These are phyloP conservation scores for Exophiala alcalophila DNA, from an alignment of 2,329 filamentous ascomycete species.

Conservation along the genomic window DNA sequence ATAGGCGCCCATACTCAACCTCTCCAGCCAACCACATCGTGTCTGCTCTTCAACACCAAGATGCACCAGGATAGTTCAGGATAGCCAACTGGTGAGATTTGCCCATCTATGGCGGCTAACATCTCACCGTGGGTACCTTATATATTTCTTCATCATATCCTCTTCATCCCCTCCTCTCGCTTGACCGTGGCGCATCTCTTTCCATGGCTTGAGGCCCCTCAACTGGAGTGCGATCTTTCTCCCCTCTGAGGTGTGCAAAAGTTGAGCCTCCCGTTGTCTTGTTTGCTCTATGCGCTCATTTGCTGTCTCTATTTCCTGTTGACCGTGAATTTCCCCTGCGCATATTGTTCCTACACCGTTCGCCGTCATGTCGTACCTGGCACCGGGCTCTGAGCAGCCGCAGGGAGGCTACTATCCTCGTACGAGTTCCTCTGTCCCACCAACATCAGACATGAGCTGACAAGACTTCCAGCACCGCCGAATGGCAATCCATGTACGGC, in stretches of 20 bases:
- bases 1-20: constrained; percentile 22
- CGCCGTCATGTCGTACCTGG: constrained; percentile 19
- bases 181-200: no score
- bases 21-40: constrained; percentile 21
- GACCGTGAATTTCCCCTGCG: neutral
- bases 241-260: neutral
- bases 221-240: neutral
- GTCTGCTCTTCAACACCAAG: constrained; percentile 14
- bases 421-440: constrained; percentile 24
- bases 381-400: constrained; percentile 17
- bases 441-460: neutral
- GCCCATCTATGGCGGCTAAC: constrained; percentile 21
- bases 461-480: constrained; percentile 21
- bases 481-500: constrained; percentile 21
- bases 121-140: constrained; percentile 4
- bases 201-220: no score
- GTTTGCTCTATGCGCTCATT: neutral
- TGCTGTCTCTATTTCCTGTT: constrained; percentile 1
- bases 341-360: neutral
- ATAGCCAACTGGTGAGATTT: constrained; percentile 16
- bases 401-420: constrained; percentile 33
- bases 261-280: constrained; percentile 5
- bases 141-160: constrained; percentile 3
- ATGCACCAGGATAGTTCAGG: constrained; percentile 22
- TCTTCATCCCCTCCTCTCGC: constrained; percentile 2